These are phyloP conservation scores for Fusarium sp. DNA, from an alignment of 2,329 filamentous ascomycete genomes.

Conservation along the genomic window DNA sequence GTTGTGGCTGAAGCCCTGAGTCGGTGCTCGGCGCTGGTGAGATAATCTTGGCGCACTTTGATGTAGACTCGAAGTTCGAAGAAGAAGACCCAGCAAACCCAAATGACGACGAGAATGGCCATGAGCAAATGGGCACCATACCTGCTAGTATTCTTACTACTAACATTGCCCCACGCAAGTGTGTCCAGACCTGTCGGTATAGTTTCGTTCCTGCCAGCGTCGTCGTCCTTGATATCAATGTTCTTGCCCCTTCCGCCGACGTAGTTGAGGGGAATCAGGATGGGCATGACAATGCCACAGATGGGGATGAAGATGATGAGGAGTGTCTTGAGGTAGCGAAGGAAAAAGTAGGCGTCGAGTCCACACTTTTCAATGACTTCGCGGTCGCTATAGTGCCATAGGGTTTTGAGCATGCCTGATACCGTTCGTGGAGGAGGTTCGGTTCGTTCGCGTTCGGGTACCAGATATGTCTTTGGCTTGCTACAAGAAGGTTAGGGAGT, in stretches of 20 bases:
- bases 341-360: slow-evolving; percentile 96
- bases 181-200: slow-evolving; percentile 77
- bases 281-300: slow-evolving; percentile 80
- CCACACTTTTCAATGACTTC: slow-evolving; percentile 96
- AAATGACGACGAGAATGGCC: slow-evolving; percentile 81
- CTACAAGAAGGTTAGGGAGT: slow-evolving; percentile 54
- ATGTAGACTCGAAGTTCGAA: slow-evolving; percentile 88
- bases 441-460: slow-evolving; percentile 86
- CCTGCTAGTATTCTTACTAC: slow-evolving; percentile 70
- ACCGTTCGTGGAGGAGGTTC: slow-evolving; percentile 74
- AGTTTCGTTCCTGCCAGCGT: slow-evolving; percentile 39
- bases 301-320: slow-evolving; percentile 93
- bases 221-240: slow-evolving; percentile 56
- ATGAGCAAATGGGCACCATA: slow-evolving; percentile 89
- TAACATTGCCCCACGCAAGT: slow-evolving; percentile 90
- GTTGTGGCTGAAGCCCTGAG: slow-evolving; percentile 95
- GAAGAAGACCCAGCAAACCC: slow-evolving; percentile 90
- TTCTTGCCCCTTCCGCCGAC: slow-evolving; percentile 74
- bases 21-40: slow-evolving; percentile 95
- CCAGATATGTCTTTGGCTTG: slow-evolving; percentile 87
- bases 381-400: slow-evolving; percentile 78
- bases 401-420: slow-evolving; percentile 64
- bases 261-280: slow-evolving; percentile 88
- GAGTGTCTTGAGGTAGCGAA: slow-evolving; percentile 83
- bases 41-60: slow-evolving; percentile 91